Base-by-base conservation (phyloP, 2,329 filamentous ascomycete genomes). In the Sclerotiophoma versabilis region DNA sequence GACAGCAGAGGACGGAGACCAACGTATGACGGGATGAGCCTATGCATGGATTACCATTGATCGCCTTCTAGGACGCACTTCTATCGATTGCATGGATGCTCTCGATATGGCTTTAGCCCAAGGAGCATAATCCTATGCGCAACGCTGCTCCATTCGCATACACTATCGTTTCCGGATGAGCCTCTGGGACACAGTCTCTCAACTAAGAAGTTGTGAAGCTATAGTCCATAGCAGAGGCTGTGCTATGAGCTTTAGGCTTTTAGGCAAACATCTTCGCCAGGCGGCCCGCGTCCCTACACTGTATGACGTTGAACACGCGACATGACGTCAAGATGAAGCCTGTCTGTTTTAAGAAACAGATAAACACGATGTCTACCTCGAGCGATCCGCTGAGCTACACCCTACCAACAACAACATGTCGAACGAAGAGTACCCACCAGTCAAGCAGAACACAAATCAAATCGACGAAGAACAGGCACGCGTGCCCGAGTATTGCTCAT, bases 11-110 rank as follows among this genome's bases (percentile, higher is more conserved):
- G 60, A 68, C 22, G 49, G 52, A 54, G 71, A 73, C 59, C 65
- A 69, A 63, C 72, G 70, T 71, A 74, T 74, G 71, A 70, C 68
- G 60, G 71, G 71, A 46, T 74, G 69, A 74, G 60, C 59, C 38
- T 58, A 34, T 45, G 29, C 42, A 52, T 47, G 59, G 60, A 66
- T 62, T 39, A 54, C 57, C 49, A 59, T 73, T 71, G 68, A 72
- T 72, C 57, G 46, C 50, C 57, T 60, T 52, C 50, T 50, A 71
- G 68, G 59, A 52, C 56, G 46, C 38, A 46, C 58, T 25, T 64
- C 66, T 39, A 39, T 62, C 49, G 67, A 72, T 41, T 72, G 68
- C 59, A 69, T 72, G 66, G 63, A 70, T 45, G 64, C 63, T n/a
- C 57, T 71, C 15, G 60, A 65, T 19, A 49, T 65, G n/a, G 65